Evolutionary conservation across 2,329 filamentous ascomycete species (phyloP), one percentile per base, ranked within the genome.

Genomic region (Exophiala xenobiotica): DNA sequence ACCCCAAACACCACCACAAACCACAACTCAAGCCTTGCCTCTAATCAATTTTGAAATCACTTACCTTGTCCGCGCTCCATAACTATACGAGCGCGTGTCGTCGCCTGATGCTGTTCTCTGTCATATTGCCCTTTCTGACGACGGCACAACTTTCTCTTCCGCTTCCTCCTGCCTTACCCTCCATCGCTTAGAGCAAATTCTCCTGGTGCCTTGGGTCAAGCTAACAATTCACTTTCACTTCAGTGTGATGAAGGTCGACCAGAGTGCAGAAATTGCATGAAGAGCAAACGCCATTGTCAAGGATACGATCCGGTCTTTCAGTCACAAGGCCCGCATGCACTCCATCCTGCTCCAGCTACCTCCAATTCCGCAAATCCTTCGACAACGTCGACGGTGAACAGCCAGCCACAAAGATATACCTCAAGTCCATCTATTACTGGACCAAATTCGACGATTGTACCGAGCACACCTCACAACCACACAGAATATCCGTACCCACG

Each of bases 221-320:
- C 54, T 57, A 52, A 54, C 45, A 14, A 46, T 45, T 43, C 26
- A 14, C 38, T 48, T 42, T 57, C 57, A 54, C 62, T 55, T 61
- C 69, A 96, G 93, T 99, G 93, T 74, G 93, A 97, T 81, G 93
- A 99, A 78, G 85, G 83, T 55, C 90, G 96, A 70, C 93, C 93
- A 18, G 85, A 86, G 54, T 99, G 93, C 77, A 74, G 81, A 62
- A 86, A 86, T 66, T 86, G 82, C 64, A 76, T 80, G 61, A 86
- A 86, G 67, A 83, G 80, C 69, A 85, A 85, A 66, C 79, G 82
- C 63, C 80, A 84, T 66, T 86, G 82, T 64, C 67, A 84, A 56
- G 82, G 82, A 53, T 86, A 85, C 78, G 82, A 86, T 64, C 82
- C 82, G 27, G 81, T 85, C 58, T 85, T 85, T 74, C 82, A 79